Percentiles rank a stretch among this genome's conserved stretches.
These are phyloP conservation scores for Phytopythium montanum DNA, from an alignment of 352 stramenopile species.

Conservation along the genomic window DNA sequence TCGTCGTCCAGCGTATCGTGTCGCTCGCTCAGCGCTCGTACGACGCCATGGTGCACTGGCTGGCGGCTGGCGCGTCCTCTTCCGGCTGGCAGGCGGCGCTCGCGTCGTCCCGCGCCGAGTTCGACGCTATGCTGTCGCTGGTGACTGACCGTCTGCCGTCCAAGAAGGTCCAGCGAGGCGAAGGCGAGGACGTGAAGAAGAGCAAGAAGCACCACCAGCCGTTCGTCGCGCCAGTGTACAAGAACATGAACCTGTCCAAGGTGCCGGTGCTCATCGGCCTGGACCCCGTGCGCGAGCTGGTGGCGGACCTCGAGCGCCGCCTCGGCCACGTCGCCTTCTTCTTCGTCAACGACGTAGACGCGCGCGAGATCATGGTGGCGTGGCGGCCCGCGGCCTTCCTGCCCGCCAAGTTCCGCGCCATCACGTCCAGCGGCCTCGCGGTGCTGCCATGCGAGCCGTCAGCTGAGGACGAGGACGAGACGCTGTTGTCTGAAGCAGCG, in stretches of 20 bases:
- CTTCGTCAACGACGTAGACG: constrained; percentile 70
- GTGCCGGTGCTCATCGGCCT: constrained; percentile 72
- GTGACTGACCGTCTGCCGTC: constrained; percentile 48
- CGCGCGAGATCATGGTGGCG: constrained; percentile 60
- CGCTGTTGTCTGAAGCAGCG: constrained; percentile 11
- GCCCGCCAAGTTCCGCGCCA: constrained; percentile 77
- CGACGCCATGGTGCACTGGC: constrained; percentile 49
- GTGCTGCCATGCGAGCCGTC: constrained; percentile 34
- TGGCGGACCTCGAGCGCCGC: constrained; percentile 45
- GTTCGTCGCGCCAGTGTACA: constrained; percentile 76
- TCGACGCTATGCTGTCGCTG: constrained; percentile 60
- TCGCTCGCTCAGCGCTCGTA: constrained; percentile 60
- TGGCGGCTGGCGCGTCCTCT: constrained; percentile 41
- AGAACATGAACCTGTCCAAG: constrained; percentile 76
- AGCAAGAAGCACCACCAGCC: constrained; percentile 59
- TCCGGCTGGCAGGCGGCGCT: constrained; percentile 71
- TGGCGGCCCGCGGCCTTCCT: constrained; percentile 84
- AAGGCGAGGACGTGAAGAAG: constrained; percentile 12
- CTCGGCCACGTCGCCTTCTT: constrained; percentile 76
- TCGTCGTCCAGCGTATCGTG: constrained; percentile 64
- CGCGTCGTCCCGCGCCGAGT: constrained; percentile 44
- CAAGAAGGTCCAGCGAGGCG: constrained; percentile 43
- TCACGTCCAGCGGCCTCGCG: constrained; percentile 57
- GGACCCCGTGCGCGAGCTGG: constrained; percentile 63
- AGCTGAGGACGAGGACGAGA: constrained; percentile 14